These are phyloP conservation scores for Boletus sensibilis DNA, from an alignment of 768 basidiomycete species.

Conservation along the genomic window DNA sequence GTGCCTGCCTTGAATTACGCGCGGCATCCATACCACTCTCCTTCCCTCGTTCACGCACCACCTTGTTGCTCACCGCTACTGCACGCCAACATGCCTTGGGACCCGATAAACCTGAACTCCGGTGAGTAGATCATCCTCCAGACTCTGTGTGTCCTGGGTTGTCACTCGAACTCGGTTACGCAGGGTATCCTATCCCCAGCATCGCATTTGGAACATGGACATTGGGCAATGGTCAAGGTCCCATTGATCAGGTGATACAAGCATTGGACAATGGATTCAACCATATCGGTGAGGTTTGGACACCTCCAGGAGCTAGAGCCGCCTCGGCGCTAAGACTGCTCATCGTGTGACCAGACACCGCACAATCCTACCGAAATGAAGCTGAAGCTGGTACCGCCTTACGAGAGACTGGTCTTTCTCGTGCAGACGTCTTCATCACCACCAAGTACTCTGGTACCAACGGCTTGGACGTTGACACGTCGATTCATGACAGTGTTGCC, in stretches of 20 bases:
- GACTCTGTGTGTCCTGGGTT: background rate
- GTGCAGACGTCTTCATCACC: constrained; percentile 61
- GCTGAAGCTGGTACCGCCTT: constrained; percentile 39
- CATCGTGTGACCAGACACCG: constrained; percentile 47
- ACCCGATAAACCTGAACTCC: constrained; percentile 56
- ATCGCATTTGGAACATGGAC: constrained; percentile 69
- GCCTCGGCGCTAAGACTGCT: background rate
- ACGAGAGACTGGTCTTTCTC: constrained; percentile 53
- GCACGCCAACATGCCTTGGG: constrained; percentile 53
- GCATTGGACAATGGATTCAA: constrained; percentile 60
- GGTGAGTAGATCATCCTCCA: constrained; percentile 35
- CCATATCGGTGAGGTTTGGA: constrained; percentile 50
- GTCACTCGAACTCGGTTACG: background rate
- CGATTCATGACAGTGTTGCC: constrained; percentile 54
- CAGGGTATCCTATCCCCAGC: constrained; percentile 45
- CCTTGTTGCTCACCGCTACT: background rate
- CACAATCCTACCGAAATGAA: constrained; percentile 62
- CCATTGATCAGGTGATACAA: constrained; percentile 57
- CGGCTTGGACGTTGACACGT: constrained; percentile 52
- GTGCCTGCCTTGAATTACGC: background rate
- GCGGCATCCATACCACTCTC: background rate
- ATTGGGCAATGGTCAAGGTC: constrained; percentile 53
- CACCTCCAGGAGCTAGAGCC: background rate
- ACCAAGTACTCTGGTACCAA: constrained; percentile 60
- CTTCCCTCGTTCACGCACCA: background rate